These are phyloP conservation scores for Letharia lupina DNA, from an alignment of 495 filamentous ascomycete species.

Conservation along the genomic window DNA sequence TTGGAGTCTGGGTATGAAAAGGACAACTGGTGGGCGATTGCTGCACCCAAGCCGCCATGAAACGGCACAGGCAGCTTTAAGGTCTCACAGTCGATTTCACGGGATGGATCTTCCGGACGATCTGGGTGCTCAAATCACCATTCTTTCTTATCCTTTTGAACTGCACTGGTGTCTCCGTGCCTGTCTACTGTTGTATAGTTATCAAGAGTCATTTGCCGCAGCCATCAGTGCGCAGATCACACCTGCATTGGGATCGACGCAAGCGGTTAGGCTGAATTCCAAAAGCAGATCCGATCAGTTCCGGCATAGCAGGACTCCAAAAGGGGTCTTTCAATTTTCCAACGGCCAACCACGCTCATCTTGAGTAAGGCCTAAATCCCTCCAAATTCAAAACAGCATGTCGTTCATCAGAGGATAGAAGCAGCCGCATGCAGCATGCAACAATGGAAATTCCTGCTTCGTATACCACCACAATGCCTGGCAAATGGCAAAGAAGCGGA, in stretches of 20 bases:
- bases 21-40: slow-evolving; percentile 96
- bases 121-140: neutral
- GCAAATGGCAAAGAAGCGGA: neutral
- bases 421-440: neutral
- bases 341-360: neutral
- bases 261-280: neutral
- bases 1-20: slow-evolving; percentile 84
- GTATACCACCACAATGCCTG: neutral
- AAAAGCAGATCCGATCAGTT: neutral
- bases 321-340: neutral
- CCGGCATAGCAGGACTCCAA: neutral
- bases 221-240: neutral
- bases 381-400: neutral
- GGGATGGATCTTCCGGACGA: neutral
- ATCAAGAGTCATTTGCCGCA: neutral
- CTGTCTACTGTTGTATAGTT: neutral
- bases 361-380: neutral
- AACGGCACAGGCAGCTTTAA: neutral
- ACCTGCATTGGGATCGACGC: neutral
- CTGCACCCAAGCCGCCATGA: slow-evolving; percentile 27
- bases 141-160: neutral
- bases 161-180: neutral
- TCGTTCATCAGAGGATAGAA: neutral
- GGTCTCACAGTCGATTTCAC: neutral
- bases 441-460: neutral